Base-by-base conservation (phyloP, 345 rosid species). In the Sisymbrium altissimum region DNA sequence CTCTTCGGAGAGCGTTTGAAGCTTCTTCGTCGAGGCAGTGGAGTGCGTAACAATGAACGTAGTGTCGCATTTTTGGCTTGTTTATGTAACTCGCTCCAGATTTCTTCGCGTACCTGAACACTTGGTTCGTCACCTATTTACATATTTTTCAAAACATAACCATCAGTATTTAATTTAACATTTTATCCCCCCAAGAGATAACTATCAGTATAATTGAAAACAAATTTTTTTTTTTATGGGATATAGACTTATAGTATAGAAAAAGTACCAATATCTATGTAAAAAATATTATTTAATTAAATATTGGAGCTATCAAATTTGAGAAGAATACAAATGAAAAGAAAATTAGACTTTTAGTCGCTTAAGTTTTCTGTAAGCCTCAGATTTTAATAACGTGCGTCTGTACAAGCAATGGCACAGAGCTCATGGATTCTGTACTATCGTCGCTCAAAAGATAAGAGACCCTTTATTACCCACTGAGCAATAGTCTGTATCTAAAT, bases 51-150 rank as follows among this genome's bases (percentile, higher is more conserved):
- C 99, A 95, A 10, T 95, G 99, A 48, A 95, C 99, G 67, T 95
- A 95, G 75, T 92, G 98, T 70, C 99, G 79, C 98, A 95, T 95
- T 79, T 95, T 95, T 7, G 99, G 99, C 86, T 95, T 95, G 92
- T 95, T 95, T 32, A 95, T 95, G 81, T 90, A 92, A 82, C 89
- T 90, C 14, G 98, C 99, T 9, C 99, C 99, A 0, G 94, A 88
- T 78, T 86, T 92, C 84, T 89, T 95, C 0, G 99, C 99, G 62
- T 80, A 88, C 80, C 99, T 83, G 44, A 95, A 95, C 74, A 95
- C 99, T 78, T 95, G 98, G 72, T 95, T 95, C 15, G 97, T 95
- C 79, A 95, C 98, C 98, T 94, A 61, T 30, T 23, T 5, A 36
- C 66, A 56, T 17, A 8, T 14, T 43, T 46, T 17, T 17, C 11